Percentiles rank a stretch among this genome's conserved stretches.
These are phyloP conservation scores for Irpex sp. DNA, from an alignment of 1,284 basidiomycete genomes.

Conservation along the genomic window DNA sequence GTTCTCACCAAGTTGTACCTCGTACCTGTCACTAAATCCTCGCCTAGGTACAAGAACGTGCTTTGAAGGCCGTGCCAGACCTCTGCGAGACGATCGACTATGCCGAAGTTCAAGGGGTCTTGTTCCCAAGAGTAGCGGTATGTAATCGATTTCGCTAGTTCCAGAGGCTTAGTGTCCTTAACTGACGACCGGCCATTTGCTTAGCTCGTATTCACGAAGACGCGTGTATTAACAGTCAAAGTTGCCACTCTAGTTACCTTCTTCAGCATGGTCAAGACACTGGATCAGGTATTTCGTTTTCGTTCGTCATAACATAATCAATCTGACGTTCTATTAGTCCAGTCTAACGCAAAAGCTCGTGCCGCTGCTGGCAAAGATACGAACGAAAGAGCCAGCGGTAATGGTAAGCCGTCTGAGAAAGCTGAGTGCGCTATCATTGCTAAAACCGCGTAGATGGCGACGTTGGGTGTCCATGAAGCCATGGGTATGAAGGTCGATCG, in stretches of 20 bases:
- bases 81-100: conserved; percentile 94
- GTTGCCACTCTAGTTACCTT: conserved; percentile 89
- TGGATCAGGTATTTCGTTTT: conserved; percentile 73
- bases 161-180: not conserved
- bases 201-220: conserved; percentile 87
- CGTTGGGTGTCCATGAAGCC: conserved; percentile 90
- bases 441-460: conserved; percentile 67
- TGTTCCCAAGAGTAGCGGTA: conserved; percentile 88
- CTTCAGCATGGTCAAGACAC: conserved; percentile 86
- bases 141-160: conserved; percentile 25
- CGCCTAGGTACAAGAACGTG: conserved; percentile 84
- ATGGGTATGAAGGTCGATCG: conserved; percentile 96
- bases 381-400: conserved; percentile 91
- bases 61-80: conserved; percentile 80
- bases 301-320: conserved; percentile 1
- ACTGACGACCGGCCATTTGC: not conserved
- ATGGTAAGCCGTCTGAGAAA: conserved; percentile 52
- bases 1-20: conserved; percentile 16
- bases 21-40: conserved; percentile 14
- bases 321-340: conserved; percentile 31
- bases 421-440: not conserved
- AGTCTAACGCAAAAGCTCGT: conserved; percentile 95
- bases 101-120: conserved; percentile 81
- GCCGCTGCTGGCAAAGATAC: conserved; percentile 89
- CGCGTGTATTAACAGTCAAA: conserved; percentile 83